A percentile compares a stretch with the other conserved stretches of the same genome.
Evolutionary conservation across 2,329 filamentous ascomycete species (phyloP).

Genomic region (Beauveria asiatica): DNA sequence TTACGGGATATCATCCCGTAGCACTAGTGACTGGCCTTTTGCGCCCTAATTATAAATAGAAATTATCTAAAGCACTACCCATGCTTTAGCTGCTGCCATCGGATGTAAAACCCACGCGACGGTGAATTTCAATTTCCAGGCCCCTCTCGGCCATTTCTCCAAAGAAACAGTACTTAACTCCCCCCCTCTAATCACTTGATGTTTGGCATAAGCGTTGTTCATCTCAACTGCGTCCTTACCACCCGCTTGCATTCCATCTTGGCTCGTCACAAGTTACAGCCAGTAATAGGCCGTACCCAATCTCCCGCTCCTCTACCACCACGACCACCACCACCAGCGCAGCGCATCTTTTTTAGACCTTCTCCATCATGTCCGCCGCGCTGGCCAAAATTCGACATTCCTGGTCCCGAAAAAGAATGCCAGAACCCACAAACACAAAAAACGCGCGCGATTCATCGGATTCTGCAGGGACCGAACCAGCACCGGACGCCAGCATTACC

Average conservation of each 20-base stretch:
- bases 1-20: background rate
- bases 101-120: background rate
- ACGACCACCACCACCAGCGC: background rate
- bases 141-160: too few species aligned
- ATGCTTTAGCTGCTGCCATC: background rate
- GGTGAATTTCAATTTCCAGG: background rate
- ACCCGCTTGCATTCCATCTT: too few species aligned
- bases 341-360: background rate
- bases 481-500: background rate
- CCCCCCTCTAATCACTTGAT: too few species aligned
- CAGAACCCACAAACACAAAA: background rate
- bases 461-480: background rate
- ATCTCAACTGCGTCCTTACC: too few species aligned
- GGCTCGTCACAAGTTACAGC: too few species aligned
- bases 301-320: background rate
- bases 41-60: background rate
- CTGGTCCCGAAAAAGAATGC: background rate
- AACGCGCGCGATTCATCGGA: background rate
- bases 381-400: conserved; percentile 2
- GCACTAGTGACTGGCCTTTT: background rate
- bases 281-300: too few species aligned
- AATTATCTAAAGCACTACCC: background rate
- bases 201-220: too few species aligned
- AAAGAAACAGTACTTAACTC: too few species aligned
- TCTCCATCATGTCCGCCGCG: background rate